Percentiles rank a stretch among this genome's conserved stretches.
Conservation (phyloP, 805 yeast genomes). For the Ogataea salicorniae region DNA sequence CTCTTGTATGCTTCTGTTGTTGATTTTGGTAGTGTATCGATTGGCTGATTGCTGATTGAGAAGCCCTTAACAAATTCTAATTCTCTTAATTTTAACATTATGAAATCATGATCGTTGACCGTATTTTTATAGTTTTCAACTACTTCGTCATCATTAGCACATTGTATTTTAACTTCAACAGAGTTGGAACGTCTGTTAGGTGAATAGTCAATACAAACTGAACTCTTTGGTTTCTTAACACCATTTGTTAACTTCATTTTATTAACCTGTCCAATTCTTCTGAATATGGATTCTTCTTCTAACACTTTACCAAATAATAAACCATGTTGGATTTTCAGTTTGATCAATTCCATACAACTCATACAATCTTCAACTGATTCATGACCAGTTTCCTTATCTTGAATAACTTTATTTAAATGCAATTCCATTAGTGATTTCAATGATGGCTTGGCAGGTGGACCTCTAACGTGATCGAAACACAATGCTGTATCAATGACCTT, state of each 20-base stretch:
- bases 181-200: constrained; percentile 1
- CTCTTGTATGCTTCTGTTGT: constrained; percentile 21
- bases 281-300: constrained; percentile 38
- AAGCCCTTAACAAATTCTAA: constrained; percentile 40
- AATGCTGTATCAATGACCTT: constrained; percentile 76
- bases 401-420: constrained; percentile 56
- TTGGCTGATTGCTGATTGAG: constrained; percentile 1
- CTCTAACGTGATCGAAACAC: constrained; percentile 72
- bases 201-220: constrained; percentile 22
- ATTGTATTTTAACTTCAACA: constrained; percentile 34
- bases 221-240: constrained; percentile 23
- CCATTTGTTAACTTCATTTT: constrained; percentile 20
- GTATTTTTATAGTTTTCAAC: constrained; percentile 37
- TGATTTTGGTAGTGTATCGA: neutral
- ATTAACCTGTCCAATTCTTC: constrained; percentile 28
- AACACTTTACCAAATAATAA: constrained; percentile 51
- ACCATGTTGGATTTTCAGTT: constrained; percentile 67
- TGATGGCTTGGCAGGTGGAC: constrained; percentile 77
- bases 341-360: constrained; percentile 73
- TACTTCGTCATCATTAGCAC: constrained; percentile 56
- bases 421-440: constrained; percentile 62
- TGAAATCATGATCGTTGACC: constrained; percentile 39
- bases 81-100: constrained; percentile 54
- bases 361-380: constrained; percentile 82
- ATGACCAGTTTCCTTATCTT: constrained; percentile 65